Evolutionary conservation across 805 yeast genomes (phyloP), one percentile per base, ranked within the genome.

Genomic region (Starmerella powellii): DNA sequence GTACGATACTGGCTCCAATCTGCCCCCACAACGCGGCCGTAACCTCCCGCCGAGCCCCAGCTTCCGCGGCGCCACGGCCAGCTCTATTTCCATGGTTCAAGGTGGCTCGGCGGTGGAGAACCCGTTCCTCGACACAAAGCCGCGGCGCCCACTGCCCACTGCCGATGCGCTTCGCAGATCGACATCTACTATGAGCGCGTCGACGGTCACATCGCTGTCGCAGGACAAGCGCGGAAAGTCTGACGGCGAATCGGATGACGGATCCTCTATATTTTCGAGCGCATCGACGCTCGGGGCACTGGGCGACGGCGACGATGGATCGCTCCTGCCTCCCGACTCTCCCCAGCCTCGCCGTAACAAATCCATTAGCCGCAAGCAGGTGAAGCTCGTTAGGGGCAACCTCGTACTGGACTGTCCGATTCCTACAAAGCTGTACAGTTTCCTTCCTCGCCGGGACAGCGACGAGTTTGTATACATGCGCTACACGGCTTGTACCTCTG

Each of bases 391-490:
- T 44, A 67, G 78, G 40, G 93, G 95, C 54, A 76, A 88, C 54
- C 72, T 91, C 58, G 85, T 87, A 11, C 68, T 91, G 42, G 96
- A 91, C 58, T 88, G 93, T 55, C 95, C 97, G 3, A 80, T 91
- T 37, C 97, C 99, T 12, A 78, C 86, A 19, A 91, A 87, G 47
- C 68, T 91, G 45, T 75, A 78, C 52, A 78, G 81, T 47, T 87
- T 86, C 50, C 64, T 93, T 42, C 94, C 96, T 4, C 70, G 85
- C 53, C 75, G 91, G 37, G 94, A 84, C 50, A 78, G 80, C 49
- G 95, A 91, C 42, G 99, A 91, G 61, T 91, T 85, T 59, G 78
- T 91, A 13, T 84, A 84, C 63, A 87, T 91, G 96, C 78, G 95
- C 51, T 91, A 91, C 61, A 84, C 97, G 0, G 99, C 98, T 0